Evolutionary conservation across 257 asterid species (phyloP).

Genomic region (Petrea volubilis): DNA sequence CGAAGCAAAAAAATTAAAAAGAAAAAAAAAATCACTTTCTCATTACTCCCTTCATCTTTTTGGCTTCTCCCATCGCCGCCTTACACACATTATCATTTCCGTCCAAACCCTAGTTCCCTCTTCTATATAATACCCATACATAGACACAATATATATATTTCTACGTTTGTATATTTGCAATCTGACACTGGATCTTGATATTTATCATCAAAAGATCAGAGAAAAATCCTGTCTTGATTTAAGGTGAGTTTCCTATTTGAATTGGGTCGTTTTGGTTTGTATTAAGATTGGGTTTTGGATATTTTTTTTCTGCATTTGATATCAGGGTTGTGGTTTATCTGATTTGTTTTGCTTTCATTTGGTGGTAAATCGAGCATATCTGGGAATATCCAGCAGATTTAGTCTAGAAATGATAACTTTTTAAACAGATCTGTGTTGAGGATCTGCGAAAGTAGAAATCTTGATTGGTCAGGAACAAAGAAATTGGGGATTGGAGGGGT

Average conservation of each 20-base stretch:
- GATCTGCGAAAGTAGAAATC: background rate
- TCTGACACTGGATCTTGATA: background rate
- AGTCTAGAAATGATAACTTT: background rate
- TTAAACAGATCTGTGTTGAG: background rate
- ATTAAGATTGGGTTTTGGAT: background rate
- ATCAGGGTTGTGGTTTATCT: background rate
- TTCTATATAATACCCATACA: background rate
- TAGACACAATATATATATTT: background rate
- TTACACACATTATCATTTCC: conserved; percentile 26
- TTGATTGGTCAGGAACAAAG: background rate
- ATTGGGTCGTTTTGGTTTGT: background rate
- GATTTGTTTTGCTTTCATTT: conserved; percentile 4
- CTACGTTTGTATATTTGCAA: conserved; percentile 8
- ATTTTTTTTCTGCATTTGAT: background rate
- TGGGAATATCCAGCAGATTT: background rate
- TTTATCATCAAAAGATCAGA: background rate
- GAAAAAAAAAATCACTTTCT: background rate
- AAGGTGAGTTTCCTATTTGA: conserved; percentile 11
- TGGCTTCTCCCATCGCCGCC: conserved; percentile 39
- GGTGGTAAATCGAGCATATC: background rate
- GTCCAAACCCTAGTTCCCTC: conserved; percentile 30
- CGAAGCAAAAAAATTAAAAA: background rate
- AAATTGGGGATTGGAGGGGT: background rate
- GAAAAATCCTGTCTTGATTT: background rate
- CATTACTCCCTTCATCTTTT: conserved; percentile 23